Evolutionary conservation across 805 yeast genomes (phyloP).

Genomic region (Cyberlindnera meyerae): DNA sequence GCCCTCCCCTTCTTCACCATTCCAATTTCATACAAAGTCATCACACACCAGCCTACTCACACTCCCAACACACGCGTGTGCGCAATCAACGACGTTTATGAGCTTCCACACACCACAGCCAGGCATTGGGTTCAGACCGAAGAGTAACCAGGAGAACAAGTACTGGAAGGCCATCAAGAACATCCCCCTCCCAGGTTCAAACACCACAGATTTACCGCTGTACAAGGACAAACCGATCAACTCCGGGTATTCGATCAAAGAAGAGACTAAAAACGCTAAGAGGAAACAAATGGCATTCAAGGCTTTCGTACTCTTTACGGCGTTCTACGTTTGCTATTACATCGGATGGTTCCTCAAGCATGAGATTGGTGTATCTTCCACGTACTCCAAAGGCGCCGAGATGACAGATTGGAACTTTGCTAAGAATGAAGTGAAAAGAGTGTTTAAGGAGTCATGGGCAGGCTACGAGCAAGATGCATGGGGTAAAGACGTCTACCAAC

Average conservation of each 20-base stretch:
- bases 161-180: slow-evolving; percentile 22
- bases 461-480: slow-evolving; percentile 73
- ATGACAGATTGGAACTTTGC: slow-evolving; percentile 36
- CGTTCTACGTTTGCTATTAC: slow-evolving; percentile 38
- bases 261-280: slow-evolving; percentile 8
- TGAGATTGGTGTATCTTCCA: slow-evolving; percentile 8
- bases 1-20: too few relatives aligned
- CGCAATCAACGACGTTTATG: slow-evolving; percentile 1
- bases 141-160: slow-evolving; percentile 7
- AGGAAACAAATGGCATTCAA: slow-evolving; percentile 36
- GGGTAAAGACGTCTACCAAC: slow-evolving; percentile 78
- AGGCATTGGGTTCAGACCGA: slow-evolving; percentile 16
- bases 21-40: too few relatives aligned
- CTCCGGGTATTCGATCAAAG: slow-evolving; percentile 10
- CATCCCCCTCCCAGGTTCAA: slow-evolving; percentile 5
- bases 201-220: slow-evolving; percentile 33
- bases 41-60: neutral
- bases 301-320: slow-evolving; percentile 36
- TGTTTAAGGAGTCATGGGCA: slow-evolving; percentile 71
- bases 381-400: slow-evolving; percentile 6
- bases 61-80: too few relatives aligned
- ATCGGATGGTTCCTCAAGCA: slow-evolving; percentile 24
- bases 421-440: slow-evolving; percentile 55
- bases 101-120: slow-evolving; percentile 5
- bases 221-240: slow-evolving; percentile 48